A percentile compares a stretch with the other conserved stretches of the same genome.
Evolutionary conservation across 139 green algal genomes (phyloP).

Genomic region (Picochlorum sp.): DNA sequence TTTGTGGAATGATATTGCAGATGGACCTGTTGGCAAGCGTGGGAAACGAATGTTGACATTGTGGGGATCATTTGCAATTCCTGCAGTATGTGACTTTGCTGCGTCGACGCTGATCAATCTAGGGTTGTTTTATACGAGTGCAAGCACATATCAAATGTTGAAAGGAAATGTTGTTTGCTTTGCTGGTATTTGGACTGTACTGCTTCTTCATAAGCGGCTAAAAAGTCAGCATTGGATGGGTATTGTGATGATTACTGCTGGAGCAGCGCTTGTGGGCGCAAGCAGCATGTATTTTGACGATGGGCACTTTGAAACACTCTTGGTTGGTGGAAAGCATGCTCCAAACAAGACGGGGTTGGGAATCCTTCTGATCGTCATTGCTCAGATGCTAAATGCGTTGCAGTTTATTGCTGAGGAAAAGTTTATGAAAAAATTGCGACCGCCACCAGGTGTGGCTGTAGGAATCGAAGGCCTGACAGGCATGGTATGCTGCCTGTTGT

Average conservation of each 20-base stretch:
- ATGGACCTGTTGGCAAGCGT: not conserved
- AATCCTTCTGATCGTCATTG: slow-evolving; percentile 59
- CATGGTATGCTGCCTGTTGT: slow-evolving; percentile 42
- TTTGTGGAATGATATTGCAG: not conserved
- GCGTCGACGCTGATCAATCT: slow-evolving; percentile 77
- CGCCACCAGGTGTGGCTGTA: slow-evolving; percentile 55
- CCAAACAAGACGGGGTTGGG: slow-evolving; percentile 55
- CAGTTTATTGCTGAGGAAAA: slow-evolving; percentile 88
- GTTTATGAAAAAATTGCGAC: slow-evolving; percentile 48
- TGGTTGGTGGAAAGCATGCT: not conserved
- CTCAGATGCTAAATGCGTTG: slow-evolving; percentile 49
- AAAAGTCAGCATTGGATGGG: slow-evolving; percentile 73
- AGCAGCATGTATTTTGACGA: slow-evolving; percentile 28
- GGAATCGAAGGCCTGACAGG: slow-evolving; percentile 67
- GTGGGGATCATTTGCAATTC: slow-evolving; percentile 52
- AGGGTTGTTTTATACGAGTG: slow-evolving; percentile 77
- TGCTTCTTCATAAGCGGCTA: slow-evolving; percentile 58
- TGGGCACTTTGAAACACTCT: not conserved
- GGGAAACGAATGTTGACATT: not conserved
- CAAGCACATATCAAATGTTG: slow-evolving; percentile 82
- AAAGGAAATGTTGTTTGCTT: slow-evolving; percentile 79
- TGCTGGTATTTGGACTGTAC: slow-evolving; percentile 68
- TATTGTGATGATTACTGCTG: slow-evolving; percentile 70
- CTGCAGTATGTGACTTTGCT: slow-evolving; percentile 64
- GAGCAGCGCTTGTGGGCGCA: slow-evolving; percentile 68